Evolutionary conservation across 73 alveolate species (phyloP).

Genomic region (Paramecium pentaurelia): DNA sequence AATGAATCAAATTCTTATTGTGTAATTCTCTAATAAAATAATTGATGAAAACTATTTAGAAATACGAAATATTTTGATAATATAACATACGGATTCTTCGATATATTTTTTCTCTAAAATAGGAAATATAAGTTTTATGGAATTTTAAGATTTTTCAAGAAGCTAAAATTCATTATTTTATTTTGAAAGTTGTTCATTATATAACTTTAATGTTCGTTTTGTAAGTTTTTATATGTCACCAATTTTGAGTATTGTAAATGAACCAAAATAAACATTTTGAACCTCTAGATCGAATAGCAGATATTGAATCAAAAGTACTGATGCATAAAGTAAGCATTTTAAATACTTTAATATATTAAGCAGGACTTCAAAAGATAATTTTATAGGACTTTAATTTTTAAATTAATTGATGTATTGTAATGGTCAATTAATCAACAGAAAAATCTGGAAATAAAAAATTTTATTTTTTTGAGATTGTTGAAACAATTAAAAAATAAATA

Average conservation of each 20-base stretch:
- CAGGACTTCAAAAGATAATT: too few species aligned
- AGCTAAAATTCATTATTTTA: not conserved
- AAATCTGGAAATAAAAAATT: not conserved
- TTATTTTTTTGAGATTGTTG: too few species aligned
- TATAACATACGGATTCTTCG: not conserved
- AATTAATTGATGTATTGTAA: not conserved
- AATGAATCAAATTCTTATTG: not conserved
- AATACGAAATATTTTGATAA: too few species aligned
- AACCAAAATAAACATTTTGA: not conserved
- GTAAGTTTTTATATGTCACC: not conserved
- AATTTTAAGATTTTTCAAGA: not conserved
- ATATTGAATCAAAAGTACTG: not conserved
- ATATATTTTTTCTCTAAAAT: too few species aligned
- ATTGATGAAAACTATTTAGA: too few species aligned
- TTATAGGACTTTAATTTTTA: too few species aligned
- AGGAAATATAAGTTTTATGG: not conserved
- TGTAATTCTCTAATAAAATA: too few species aligned
- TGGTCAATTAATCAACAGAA: too few species aligned
- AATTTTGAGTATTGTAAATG: too few species aligned
- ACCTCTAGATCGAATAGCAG: not conserved
- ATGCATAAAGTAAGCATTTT: too few species aligned
- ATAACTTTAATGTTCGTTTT: too few species aligned
- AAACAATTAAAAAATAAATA: too few species aligned
- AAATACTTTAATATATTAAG: not conserved
- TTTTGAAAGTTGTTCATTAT: not conserved